phyloP scores from a whole-genome alignment of 805 yeast genomes.

The Ogataea allantospora region DNA sequence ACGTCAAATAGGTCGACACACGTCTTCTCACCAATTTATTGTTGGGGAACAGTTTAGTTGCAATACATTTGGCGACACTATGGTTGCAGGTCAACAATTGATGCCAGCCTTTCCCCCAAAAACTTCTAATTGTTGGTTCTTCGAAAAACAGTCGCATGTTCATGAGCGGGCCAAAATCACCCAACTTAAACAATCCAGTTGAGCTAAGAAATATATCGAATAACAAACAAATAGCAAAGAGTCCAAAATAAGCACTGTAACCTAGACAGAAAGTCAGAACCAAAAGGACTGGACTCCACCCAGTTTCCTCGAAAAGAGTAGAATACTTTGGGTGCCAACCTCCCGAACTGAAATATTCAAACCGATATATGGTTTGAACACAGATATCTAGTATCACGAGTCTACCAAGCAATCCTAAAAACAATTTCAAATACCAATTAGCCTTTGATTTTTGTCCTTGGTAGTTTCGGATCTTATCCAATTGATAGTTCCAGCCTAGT shows the following conservation, averaged over 20 bases:
- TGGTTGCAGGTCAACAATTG: constrained; percentile 2
- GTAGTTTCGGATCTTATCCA: background rate
- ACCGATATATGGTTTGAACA: background rate
- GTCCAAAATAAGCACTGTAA: background rate
- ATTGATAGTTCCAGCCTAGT: constrained; percentile 12
- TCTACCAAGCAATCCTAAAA: too few species aligned
- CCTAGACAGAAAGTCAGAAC: background rate
- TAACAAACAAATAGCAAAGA: too few species aligned
- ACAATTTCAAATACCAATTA: too few species aligned
- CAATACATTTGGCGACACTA: constrained; percentile 4
- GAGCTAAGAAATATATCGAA: too few species aligned
- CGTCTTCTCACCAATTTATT: background rate
- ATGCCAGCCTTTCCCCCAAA: constrained; percentile 15
- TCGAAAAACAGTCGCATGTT: constrained; percentile 1
- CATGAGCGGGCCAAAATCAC: constrained; percentile 6
- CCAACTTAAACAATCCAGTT: background rate
- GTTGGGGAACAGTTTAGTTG: background rate
- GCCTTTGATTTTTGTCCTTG: too few species aligned
- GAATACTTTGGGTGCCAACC: constrained; percentile 9
- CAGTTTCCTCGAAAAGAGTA: background rate
- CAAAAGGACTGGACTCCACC: background rate
- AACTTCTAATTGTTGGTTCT: constrained; percentile 2
- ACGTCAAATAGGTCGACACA: constrained; percentile 2
- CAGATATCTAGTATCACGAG: background rate
- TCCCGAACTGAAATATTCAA: background rate